Evolutionary conservation across 75 land plant genomes (phyloP).

Genomic region (Selaginella moellendorffii): DNA sequence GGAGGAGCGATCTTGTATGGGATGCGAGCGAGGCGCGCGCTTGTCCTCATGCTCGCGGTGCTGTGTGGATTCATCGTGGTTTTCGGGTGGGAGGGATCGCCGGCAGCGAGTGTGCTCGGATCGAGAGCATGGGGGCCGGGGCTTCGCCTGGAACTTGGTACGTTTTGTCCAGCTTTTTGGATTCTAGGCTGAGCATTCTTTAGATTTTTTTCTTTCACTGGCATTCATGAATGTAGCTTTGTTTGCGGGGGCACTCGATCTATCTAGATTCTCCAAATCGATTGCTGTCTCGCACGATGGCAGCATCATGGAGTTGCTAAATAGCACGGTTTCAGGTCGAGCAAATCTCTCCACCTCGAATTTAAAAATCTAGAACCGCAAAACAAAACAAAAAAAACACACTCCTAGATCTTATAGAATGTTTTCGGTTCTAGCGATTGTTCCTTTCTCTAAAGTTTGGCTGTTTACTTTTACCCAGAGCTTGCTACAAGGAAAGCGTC

Average conservation of each 20-base stretch:
- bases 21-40: background rate
- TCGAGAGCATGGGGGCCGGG: background rate
- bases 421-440: too few species aligned
- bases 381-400: too few species aligned
- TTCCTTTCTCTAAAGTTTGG: background rate
- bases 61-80: background rate
- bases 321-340: background rate
- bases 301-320: background rate
- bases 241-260: background rate
- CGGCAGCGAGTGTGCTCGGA: background rate
- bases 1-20: too few species aligned
- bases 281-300: background rate
- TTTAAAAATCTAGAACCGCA: too few species aligned
- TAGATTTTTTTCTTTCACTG: too few species aligned
- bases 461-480: background rate
- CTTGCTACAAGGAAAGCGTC: background rate
- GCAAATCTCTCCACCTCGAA: background rate
- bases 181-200: too few species aligned
- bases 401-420: too few species aligned
- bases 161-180: too few species aligned
- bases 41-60: background rate
- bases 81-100: conserved; percentile 5
- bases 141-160: background rate
- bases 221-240: background rate
- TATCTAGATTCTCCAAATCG: background rate